phyloP scores from a whole-genome alignment of 2,329 filamentous ascomycete species.

The Westerdykella aurantiaca region DNA sequence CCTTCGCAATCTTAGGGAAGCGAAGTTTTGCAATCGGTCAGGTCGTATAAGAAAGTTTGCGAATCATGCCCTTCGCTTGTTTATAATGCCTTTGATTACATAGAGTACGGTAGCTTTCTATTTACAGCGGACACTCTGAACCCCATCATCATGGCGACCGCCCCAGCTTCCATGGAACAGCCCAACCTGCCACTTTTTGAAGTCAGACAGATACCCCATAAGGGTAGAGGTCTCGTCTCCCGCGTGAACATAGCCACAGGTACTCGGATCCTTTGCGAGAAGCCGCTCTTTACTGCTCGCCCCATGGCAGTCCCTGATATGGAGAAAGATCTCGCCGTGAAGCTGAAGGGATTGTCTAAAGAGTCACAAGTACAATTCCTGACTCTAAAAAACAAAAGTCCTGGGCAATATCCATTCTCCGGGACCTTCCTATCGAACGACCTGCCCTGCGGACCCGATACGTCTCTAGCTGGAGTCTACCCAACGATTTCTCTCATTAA shows the following conservation, averaged over 20 bases:
- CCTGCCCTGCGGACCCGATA: constrained; percentile 22
- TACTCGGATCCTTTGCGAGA: constrained; percentile 11
- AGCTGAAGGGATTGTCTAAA: constrained; percentile 15
- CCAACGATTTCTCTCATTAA: constrained; percentile 32
- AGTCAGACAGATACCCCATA: background rate
- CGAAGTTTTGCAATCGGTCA: too few species aligned
- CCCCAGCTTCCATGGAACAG: too few species aligned
- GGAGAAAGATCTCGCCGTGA: constrained; percentile 3
- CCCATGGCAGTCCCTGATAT: constrained; percentile 2
- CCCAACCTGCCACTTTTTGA: too few species aligned
- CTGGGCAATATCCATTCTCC: constrained; percentile 18
- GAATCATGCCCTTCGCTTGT: too few species aligned
- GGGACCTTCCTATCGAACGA: constrained; percentile 30
- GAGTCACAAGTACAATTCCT: constrained; percentile 15
- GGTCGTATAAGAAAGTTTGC: too few species aligned
- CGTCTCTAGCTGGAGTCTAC: constrained; percentile 21
- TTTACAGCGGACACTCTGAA: too few species aligned
- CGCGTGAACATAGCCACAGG: constrained; percentile 6
- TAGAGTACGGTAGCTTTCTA: too few species aligned
- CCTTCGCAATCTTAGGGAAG: too few species aligned
- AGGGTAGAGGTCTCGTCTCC: background rate
- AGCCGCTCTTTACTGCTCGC: constrained; percentile 6
- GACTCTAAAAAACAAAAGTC: constrained; percentile 33
- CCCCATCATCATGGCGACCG: too few species aligned
- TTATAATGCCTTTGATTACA: too few species aligned